phyloP scores from a whole-genome alignment of 305 asterid species.

The Fraxinus latifolia region DNA sequence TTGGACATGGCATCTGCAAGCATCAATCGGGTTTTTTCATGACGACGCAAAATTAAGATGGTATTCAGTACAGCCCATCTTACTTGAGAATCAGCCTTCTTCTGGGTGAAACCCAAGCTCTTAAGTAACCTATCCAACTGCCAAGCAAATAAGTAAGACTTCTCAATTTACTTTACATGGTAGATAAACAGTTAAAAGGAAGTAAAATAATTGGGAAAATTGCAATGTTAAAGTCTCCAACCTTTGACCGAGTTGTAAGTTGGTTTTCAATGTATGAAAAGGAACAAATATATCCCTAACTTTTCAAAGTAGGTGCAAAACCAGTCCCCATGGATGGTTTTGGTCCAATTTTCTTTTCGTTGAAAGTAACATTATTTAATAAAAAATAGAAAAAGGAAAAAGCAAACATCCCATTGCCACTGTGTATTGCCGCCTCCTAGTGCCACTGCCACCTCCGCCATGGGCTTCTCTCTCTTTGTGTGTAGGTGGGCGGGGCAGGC shows the following conservation, averaged over 20 bases:
- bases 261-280: not conserved
- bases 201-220: not conserved
- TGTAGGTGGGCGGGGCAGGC: not conserved
- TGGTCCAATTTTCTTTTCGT: not conserved
- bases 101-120: constrained; percentile 84
- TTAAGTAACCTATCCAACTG: constrained; percentile 71
- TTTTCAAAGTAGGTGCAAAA: not conserved
- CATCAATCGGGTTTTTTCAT: constrained; percentile 59
- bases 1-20: constrained; percentile 81
- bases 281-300: not conserved
- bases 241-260: not conserved
- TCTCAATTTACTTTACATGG: not conserved
- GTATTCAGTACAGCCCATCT: constrained; percentile 93
- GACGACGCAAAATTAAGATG: constrained; percentile 66
- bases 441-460: not conserved
- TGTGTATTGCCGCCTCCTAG: not conserved
- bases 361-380: not conserved
- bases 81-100: constrained; percentile 84
- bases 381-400: not conserved
- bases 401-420: not conserved
- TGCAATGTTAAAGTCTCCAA: not conserved
- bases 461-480: not conserved
- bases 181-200: not conserved
- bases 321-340: not conserved
- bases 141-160: constrained; percentile 1